These are phyloP conservation scores for Cercospora janseana DNA, from an alignment of 2,329 filamentous ascomycete species.

Conservation along the genomic window DNA sequence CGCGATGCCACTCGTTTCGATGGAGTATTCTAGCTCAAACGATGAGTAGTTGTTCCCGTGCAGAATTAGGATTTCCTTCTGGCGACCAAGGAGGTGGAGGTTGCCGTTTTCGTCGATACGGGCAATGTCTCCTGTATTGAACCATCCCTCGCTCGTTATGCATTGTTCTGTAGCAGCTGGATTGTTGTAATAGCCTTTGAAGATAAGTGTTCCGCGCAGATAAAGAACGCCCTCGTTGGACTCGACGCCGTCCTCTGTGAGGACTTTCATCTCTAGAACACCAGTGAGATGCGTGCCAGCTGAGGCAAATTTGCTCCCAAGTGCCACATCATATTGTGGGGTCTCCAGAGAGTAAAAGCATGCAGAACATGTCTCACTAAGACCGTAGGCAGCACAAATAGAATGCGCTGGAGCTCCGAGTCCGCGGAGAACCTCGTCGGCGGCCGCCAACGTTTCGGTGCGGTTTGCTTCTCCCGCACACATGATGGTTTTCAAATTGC, in stretches of 20 bases:
- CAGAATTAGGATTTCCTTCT: slow-evolving; percentile 28
- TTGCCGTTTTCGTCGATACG: slow-evolving; percentile 25
- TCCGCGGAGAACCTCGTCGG: slow-evolving; percentile 16
- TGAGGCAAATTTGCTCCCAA: slow-evolving; percentile 23
- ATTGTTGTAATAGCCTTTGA: slow-evolving; percentile 40
- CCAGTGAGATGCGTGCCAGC: slow-evolving; percentile 21
- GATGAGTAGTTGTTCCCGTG: slow-evolving; percentile 28
- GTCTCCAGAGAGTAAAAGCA: slow-evolving; percentile 26
- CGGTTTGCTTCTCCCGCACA: slow-evolving; percentile 51
- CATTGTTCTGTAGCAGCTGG: slow-evolving; percentile 37
- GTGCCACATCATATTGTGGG: slow-evolving; percentile 22
- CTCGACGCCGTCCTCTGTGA: slow-evolving; percentile 1
- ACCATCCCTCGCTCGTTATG: slow-evolving; percentile 40
- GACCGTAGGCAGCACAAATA: slow-evolving; percentile 25
- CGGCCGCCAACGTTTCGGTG: slow-evolving; percentile 18
- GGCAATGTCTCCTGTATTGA: slow-evolving; percentile 33
- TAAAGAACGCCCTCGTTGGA: slow-evolving; percentile 15
- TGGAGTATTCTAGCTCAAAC: slow-evolving; percentile 26
- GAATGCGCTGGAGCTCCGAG: slow-evolving; percentile 18
- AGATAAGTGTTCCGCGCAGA: slow-evolving; percentile 33
- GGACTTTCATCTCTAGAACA: slow-evolving; percentile 19
- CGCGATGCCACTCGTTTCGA: slow-evolving; percentile 23
- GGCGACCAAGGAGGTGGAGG: slow-evolving; percentile 24
- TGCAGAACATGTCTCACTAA: slow-evolving; percentile 29
- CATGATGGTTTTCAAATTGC: slow-evolving; percentile 30